These are phyloP conservation scores for Larix sibirica DNA, from an alignment of 83 land plant species.

Conservation along the genomic window DNA sequence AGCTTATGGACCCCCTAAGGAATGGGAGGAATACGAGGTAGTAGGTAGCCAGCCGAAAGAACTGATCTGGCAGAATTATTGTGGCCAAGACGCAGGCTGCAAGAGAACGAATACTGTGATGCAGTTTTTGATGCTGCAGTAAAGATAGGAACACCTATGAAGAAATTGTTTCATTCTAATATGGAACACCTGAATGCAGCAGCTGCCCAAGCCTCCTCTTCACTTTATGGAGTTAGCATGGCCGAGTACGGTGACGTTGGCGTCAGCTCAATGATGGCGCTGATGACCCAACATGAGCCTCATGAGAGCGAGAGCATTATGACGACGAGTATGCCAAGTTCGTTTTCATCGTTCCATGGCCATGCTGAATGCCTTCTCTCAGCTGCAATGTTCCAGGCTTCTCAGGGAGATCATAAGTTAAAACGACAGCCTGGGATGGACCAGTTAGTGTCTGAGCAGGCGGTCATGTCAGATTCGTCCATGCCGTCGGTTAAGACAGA, in stretches of 20 bases:
- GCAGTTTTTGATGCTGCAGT: no score
- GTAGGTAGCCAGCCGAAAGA: no score
- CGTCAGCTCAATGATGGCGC: slow-evolving; percentile 15
- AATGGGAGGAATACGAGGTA: no score
- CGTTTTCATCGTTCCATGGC: background rate
- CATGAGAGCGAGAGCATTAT: background rate
- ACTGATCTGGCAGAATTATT: no score
- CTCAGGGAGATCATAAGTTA: background rate
- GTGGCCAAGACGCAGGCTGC: no score
- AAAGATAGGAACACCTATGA: no score
- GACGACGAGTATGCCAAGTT: background rate
- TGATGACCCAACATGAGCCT: background rate
- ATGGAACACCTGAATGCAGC: background rate
- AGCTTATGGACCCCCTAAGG: no score
- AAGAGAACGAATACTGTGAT: no score
- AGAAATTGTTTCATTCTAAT: background rate
- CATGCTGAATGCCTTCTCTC: slow-evolving; percentile 2
- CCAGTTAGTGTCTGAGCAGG: background rate
- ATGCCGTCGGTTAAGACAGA: no score
- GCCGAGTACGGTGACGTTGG: slow-evolving; percentile 9
- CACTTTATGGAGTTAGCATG: background rate
- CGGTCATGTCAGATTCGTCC: background rate
- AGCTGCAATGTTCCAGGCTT: background rate
- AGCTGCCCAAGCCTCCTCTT: background rate
- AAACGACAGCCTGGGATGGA: background rate